Base-by-base conservation (phyloP, 495 filamentous ascomycete genomes). In the Penicillium verhagenii region DNA sequence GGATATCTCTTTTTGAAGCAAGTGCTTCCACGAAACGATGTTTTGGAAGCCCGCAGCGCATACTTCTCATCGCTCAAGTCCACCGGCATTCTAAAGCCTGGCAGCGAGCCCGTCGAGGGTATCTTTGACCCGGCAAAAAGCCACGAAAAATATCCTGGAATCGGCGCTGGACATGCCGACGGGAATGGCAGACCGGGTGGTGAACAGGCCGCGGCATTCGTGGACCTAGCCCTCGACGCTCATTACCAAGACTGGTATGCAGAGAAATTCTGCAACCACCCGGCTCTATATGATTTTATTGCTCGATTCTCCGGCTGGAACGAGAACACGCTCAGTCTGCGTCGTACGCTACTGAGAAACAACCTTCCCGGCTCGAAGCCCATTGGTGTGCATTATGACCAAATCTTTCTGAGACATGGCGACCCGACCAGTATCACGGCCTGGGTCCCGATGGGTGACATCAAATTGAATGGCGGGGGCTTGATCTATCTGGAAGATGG, bases 351-450 rank as follows among this genome's bases (percentile, higher is more conserved):
- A 20, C 58, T 86, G 52, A 66, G 85, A 24, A 82, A 86, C 57
- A 86, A 85, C 53, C 75, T 82, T 13, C 85, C 84, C 5, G 73
- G 78, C 1, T 78, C 76, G 8, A 75, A 82, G 58, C 79, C 82
- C 0, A 87, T 83, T 50, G 82, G 80, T 0, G 79, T 86, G 0
- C 85, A 87, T 58, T 86, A 86, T 58, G 84, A 88, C 58, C 83
- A 85, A 63, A 82, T 85, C 24, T 88, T 86, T 65, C 67, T 88
- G n/a, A 64, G 84, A 1, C 61, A 79, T 54, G 84, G 82, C 0
- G 79, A 82, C 25, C 73, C 80, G 6, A 82, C 78, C 1, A 76
- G 72, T 54, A 57, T 86, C 6, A 88, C 83, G 16, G 82, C 82
- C 5, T 88, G 84, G 85, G 80, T 85, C 1, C 84, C 83, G 0